Conservation (phyloP, 2,329 filamentous ascomycete genomes). For the Mycogone perniciosa region DNA sequence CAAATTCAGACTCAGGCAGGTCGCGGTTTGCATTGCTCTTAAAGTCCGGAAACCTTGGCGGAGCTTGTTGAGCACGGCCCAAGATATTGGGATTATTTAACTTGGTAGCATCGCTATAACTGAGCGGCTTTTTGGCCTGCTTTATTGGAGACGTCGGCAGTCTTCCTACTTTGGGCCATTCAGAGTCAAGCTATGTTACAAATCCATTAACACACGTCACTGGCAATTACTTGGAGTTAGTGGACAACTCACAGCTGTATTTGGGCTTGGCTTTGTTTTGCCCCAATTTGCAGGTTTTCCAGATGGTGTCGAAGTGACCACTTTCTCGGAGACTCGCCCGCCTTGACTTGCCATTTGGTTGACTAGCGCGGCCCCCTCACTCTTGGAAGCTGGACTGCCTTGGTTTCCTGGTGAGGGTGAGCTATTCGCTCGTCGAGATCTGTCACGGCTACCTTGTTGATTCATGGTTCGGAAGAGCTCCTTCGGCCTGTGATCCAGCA, state of each 20-base stretch:
- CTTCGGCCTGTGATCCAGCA: conserved; percentile 8
- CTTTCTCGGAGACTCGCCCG: not conserved
- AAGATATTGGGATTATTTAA: not conserved
- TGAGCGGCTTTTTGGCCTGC: not conserved
- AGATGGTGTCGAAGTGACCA: not conserved
- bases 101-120: conserved; percentile 1
- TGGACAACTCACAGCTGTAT: not conserved
- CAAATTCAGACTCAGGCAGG: not conserved
- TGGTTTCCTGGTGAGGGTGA: not conserved
- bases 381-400: not conserved
- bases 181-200: not conserved
- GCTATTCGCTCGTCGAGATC: not conserved
- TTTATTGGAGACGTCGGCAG: conserved; percentile 1
- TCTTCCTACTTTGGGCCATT: conserved; percentile 1
- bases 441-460: conserved; percentile 14
- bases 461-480: conserved; percentile 18
- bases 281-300: no score
- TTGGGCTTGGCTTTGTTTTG: not conserved
- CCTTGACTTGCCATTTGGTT: not conserved
- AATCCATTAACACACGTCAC: not conserved
- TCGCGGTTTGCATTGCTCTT: not conserved
- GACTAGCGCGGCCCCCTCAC: not conserved
- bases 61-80: not conserved
- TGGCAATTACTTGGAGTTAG: no score
- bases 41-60: not conserved